Base-by-base conservation (phyloP, 2,329 filamentous ascomycete genomes). In the Cercospora berteroae region DNA sequence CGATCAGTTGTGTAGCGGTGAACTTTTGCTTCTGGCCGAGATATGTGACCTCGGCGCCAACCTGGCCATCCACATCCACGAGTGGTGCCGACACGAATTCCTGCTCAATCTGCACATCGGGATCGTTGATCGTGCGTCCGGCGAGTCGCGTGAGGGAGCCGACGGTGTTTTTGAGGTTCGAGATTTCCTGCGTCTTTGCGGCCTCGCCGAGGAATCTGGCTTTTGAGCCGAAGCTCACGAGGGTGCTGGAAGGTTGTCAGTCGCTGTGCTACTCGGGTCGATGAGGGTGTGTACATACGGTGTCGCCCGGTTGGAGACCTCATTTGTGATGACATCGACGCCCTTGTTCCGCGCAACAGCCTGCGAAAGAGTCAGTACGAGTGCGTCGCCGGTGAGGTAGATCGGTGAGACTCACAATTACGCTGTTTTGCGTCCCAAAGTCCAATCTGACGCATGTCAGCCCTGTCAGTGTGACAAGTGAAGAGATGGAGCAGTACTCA, bases 81-180 rank as follows among this genome's bases (percentile, higher is more conserved):
- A 99, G 88, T 68, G 89, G 85, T 61, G 93, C 92, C 42, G 93
- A 93, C 79, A 96, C 89, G 82, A 88, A 97, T 78, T 96, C 87
- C 83, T 96, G 91, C 87, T 99, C 95, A 78, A 95, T 87, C 82
- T 93, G 87, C 71, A 97, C 86, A 86, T 99, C 95, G 79, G 95
- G 93, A 79, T 99, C 95, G 80, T 86, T 90, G 82, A 94, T 87
- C 70, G 87, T 85, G 79, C 95, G 93, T 78, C 95, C 95, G 78
- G 91, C 90, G 75, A 99, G 89, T 77, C 95, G 92, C 85, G 97
- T 97, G 77, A 99, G 87, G 74, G 89, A 94, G 80, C 88, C 86
- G 83, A 99, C 92, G 74, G 95, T 99, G 87, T 99, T 99, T 86
- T 98, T 99, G 78, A 98, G 89, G 86, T 99, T 99, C 78, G 94